phyloP scores from a whole-genome alignment of 805 yeast species.

The Isabelozyma pseudorhagii region DNA sequence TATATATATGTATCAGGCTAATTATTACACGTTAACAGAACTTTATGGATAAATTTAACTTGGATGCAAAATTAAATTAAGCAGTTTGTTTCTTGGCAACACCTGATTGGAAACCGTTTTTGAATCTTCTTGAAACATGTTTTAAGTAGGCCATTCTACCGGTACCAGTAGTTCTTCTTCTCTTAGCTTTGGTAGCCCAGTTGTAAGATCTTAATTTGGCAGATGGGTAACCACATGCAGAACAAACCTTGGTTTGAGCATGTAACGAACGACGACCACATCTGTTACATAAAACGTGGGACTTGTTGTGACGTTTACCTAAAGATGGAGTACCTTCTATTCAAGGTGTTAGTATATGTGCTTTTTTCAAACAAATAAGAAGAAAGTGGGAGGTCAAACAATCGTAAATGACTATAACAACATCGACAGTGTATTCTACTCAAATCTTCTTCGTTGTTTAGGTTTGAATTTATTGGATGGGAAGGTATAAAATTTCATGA shows the following conservation, averaged over 20 bases:
- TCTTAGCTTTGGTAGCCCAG: conserved; percentile 99
- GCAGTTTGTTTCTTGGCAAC: conserved; percentile 65
- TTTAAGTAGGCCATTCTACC: conserved; percentile 99
- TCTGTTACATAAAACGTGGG: conserved; percentile 98
- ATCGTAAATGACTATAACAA: too few species aligned
- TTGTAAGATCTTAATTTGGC: conserved; percentile 98
- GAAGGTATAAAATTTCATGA: too few species aligned
- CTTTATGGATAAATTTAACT: neutral
- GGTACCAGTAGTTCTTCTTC: conserved; percentile 99
- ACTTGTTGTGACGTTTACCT: conserved; percentile 99
- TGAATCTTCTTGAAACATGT: conserved; percentile 96
- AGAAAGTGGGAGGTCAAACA: neutral
- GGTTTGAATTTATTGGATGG: too few species aligned
- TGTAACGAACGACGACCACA: conserved; percentile 99
- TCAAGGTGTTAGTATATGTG: conserved; percentile 14
- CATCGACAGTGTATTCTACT: too few species aligned
- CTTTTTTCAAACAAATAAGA: neutral
- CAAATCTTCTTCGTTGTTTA: too few species aligned
- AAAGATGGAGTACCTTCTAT: conserved; percentile 98
- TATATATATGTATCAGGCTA: neutral
- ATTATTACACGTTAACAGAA: neutral
- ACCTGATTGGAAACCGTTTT: conserved; percentile 97
- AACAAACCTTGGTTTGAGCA: conserved; percentile 97
- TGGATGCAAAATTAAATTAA: conserved; percentile 32
- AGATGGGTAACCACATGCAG: conserved; percentile 99